Evolutionary conservation across 176 grass and related monocot genomes (phyloP).

Genomic region (Lolium multiflorum): DNA sequence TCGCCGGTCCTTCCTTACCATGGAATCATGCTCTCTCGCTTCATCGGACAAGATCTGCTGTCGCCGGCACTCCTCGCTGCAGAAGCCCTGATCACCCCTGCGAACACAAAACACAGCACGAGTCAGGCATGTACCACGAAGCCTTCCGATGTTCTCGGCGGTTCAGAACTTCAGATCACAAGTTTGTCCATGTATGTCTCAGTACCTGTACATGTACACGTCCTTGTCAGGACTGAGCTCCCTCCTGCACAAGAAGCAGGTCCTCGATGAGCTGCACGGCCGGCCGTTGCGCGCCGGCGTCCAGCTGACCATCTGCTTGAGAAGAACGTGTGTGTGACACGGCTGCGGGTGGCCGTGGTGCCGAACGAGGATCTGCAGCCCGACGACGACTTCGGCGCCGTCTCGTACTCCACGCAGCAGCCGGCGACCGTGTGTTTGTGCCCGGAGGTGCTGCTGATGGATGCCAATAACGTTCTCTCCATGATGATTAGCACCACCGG

Average conservation of each 20-base stretch:
- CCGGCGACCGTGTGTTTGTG: not conserved
- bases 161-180: constrained; percentile 12
- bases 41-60: constrained; percentile 60
- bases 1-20: constrained; percentile 34
- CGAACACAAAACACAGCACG: not conserved
- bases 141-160: not conserved
- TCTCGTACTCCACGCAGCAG: not conserved
- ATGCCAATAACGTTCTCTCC: not conserved
- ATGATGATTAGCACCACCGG: not conserved
- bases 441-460: not conserved
- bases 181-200: not conserved
- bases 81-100: constrained; percentile 82
- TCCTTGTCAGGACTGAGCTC: constrained; percentile 54
- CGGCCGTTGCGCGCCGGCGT: not conserved
- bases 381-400: constrained; percentile 42
- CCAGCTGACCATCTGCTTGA: constrained; percentile 57
- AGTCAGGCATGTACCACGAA: not conserved
- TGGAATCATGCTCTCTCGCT: constrained; percentile 44
- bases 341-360: not conserved
- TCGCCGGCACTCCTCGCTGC: constrained; percentile 67
- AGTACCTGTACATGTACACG: constrained; percentile 78
- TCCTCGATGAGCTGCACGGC: constrained; percentile 46
- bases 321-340: constrained; percentile 47
- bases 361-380: constrained; percentile 68
- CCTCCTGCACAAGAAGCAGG: constrained; percentile 65